Conservation (phyloP, 257 asterid genomes). For the Voacanga thouarsii region DNA sequence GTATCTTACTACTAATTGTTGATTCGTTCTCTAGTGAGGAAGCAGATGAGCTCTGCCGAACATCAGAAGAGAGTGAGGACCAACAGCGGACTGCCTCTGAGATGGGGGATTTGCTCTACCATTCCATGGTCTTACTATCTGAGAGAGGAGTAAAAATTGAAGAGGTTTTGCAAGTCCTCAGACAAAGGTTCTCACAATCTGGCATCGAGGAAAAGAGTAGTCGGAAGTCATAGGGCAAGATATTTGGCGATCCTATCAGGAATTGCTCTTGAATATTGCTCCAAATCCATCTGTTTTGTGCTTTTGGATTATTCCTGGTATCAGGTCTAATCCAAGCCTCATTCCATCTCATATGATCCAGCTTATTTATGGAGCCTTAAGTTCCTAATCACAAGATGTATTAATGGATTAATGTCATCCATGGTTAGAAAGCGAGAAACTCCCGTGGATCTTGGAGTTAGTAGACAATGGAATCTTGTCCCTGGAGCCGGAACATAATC, state of each 20-base stretch:
- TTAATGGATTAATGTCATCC: not conserved
- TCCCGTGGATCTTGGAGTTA: too few relatives aligned
- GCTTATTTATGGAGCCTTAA: not conserved
- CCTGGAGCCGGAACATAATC: too few relatives aligned
- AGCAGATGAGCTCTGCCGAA: constrained; percentile 81
- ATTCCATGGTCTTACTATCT: constrained; percentile 70
- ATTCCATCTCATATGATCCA: too few relatives aligned
- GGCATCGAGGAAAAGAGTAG: constrained; percentile 80
- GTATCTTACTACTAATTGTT: not conserved
- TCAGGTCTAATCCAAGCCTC: too few relatives aligned
- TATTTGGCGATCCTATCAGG: not conserved
- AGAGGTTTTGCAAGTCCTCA: constrained; percentile 67
- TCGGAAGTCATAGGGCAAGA: constrained; percentile 37
- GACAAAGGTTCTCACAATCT: constrained; percentile 70
- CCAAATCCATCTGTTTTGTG: not conserved
- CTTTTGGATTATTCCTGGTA: too few relatives aligned
- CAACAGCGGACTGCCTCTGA: constrained; percentile 62
- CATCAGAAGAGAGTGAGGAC: constrained; percentile 76
- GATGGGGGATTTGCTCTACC: constrained; percentile 82
- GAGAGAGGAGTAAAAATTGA: constrained; percentile 63
- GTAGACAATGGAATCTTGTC: too few relatives aligned
- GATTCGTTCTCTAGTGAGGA: constrained; percentile 56
- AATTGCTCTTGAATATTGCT: not conserved
- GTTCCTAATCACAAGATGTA: not conserved
- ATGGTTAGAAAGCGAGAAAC: too few relatives aligned